These are phyloP conservation scores for Solanum medicagineum DNA, from an alignment of 257 asterid genomes.

Conservation along the genomic window DNA sequence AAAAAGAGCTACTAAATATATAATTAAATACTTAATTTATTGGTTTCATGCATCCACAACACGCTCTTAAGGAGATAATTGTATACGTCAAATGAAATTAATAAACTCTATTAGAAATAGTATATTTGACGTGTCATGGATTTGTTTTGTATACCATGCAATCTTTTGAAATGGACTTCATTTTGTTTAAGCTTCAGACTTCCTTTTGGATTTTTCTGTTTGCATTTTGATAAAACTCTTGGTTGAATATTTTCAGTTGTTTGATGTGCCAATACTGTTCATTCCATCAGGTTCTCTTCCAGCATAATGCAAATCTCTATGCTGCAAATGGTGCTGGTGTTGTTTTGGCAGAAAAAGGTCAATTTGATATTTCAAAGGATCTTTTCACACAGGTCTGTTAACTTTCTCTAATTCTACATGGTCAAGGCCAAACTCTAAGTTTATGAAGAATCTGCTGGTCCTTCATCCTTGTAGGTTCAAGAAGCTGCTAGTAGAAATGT, in stretches of 20 bases:
- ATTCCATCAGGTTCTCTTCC: slow-evolving; percentile 59
- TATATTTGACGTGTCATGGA: background rate
- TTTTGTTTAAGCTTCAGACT: background rate
- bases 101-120: background rate
- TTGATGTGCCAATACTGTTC: background rate
- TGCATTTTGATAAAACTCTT: background rate
- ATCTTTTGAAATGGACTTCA: background rate
- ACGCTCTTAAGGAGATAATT: background rate
- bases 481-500: slow-evolving; percentile 98
- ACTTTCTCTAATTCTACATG: slow-evolving; percentile 1
- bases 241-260: background rate
- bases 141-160: background rate
- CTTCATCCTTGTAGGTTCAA: slow-evolving; percentile 51
- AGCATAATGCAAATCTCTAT: slow-evolving; percentile 80
- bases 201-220: background rate
- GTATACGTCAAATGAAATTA: background rate
- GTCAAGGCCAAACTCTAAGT: background rate
- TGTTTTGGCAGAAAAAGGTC: slow-evolving; percentile 95
- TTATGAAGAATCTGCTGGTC: slow-evolving; percentile 1
- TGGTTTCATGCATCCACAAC: too few relatives aligned
- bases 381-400: slow-evolving; percentile 76
- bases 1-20: too few relatives aligned
- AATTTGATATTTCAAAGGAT: slow-evolving; percentile 91
- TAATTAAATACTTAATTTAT: too few relatives aligned
- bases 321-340: slow-evolving; percentile 99